Base-by-base conservation (phyloP, 371 early-diverging fungal species). In the Rhizopus microsporus region DNA sequence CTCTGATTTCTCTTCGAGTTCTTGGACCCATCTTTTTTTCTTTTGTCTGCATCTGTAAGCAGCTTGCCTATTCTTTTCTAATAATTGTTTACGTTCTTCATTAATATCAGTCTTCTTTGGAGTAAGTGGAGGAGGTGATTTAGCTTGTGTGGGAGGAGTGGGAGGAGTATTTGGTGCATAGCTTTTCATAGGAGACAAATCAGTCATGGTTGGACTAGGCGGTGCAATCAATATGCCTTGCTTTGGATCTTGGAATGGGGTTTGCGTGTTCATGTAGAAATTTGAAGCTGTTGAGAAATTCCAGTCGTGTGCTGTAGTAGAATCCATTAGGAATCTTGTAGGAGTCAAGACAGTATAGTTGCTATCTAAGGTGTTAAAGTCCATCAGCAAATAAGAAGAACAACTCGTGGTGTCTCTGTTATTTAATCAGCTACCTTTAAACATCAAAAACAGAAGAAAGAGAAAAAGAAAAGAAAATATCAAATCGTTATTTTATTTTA, bases 41-140 rank as follows among this genome's bases (percentile, higher is more conserved):
- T 89, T 90, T 68, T 89, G 90, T 45, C 93, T 77, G 63, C 92
- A 93, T 63, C 89, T 87, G 33, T 81, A 82, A 4, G 93, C 93
- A 40, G 89, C 88, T 52, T 85, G 63, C 30, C 92, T 82, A 62
- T 93, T 93, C 32, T 90, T 78, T 71, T 91, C 92, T 16, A 93
- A 67, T 52, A 89, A 85, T 38, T 69, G 68, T 43, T 62, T 56
- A 8, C 62, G 53, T 12, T 66, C 55, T 7, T 54, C 49, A 40
- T 51, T 60, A 6, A 57, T 52, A 3, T 47, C 32, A 7, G 12
- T 17, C 35, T 52, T 35, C 17, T 37, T 16, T 32, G 38, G 47
- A 43, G 48, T 38, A 3, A 37, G 3, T 12, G 52, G 34, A 16
- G 52, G 33, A 23, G 46, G 46, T 38, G 53, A 46, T 46, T 23